These are phyloP conservation scores for Daedalea quercina DNA, from an alignment of 768 basidiomycete species.

Conservation along the genomic window DNA sequence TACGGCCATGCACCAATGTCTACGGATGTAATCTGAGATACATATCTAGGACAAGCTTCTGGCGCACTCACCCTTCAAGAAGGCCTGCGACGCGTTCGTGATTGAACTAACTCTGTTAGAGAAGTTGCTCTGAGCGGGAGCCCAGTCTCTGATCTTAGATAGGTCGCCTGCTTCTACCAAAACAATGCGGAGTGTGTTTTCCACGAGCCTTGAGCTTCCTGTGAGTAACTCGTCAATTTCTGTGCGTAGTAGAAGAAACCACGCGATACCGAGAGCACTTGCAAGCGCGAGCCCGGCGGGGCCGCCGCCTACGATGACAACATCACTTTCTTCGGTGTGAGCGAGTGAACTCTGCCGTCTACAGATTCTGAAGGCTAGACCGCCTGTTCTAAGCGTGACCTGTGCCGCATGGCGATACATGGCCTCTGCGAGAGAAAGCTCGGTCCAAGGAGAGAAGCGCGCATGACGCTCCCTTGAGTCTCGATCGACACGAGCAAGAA, in stretches of 20 bases:
- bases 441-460: not conserved
- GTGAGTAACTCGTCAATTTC: not conserved
- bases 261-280: constrained; percentile 66
- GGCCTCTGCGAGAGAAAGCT: not conserved
- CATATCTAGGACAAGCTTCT: not conserved
- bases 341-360: not conserved
- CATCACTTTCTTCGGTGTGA: constrained; percentile 52
- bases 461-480: not conserved
- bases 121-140: constrained; percentile 42
- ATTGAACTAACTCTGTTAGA: constrained; percentile 87
- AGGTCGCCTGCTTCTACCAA: constrained; percentile 83
- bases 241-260: not conserved
- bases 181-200: constrained; percentile 53
- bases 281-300: constrained; percentile 89
- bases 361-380: not conserved
- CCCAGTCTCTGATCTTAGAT: constrained; percentile 62
- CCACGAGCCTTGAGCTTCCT: constrained; percentile 50
- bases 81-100: constrained; percentile 64
- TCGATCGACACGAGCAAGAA: not conserved
- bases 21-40: constrained; percentile 30
- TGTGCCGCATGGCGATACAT: not conserved
- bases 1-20: constrained; percentile 82
- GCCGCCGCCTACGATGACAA: constrained; percentile 93
- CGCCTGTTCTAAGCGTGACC: not conserved
- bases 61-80: constrained; percentile 49